Evolutionary conservation across 345 rosid genomes (phyloP).

Genomic region (Citrus glauca): DNA sequence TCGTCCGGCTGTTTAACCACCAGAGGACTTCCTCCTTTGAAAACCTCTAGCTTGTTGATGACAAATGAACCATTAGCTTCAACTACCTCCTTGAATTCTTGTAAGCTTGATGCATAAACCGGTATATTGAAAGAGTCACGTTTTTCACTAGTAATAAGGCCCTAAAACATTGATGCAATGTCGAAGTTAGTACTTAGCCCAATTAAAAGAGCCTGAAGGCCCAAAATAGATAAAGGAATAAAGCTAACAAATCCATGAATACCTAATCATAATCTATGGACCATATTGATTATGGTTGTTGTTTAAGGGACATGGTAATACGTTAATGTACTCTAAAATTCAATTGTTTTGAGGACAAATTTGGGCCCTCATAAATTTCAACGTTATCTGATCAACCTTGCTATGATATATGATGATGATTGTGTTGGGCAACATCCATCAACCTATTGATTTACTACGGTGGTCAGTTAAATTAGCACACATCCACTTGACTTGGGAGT

Average conservation of each 20-base stretch:
- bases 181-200: neutral
- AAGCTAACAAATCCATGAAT: neutral
- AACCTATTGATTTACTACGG: neutral
- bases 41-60: slow-evolving; percentile 70
- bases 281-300: slow-evolving; percentile 14
- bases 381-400: slow-evolving; percentile 5
- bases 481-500: slow-evolving; percentile 11
- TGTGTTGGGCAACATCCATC: slow-evolving; percentile 9
- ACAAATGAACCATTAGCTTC: slow-evolving; percentile 68
- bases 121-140: slow-evolving; percentile 90
- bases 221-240: neutral
- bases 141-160: slow-evolving; percentile 60
- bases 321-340: neutral
- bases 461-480: slow-evolving; percentile 15
- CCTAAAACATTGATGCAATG: slow-evolving; percentile 29
- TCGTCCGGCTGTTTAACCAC: slow-evolving; percentile 78
- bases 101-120: slow-evolving; percentile 83
- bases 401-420: slow-evolving; percentile 19
- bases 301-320: slow-evolving; percentile 4
- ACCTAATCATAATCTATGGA: slow-evolving; percentile 12
- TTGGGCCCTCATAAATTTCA: slow-evolving; percentile 8
- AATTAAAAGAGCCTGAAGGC: neutral
- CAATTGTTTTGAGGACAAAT: neutral
- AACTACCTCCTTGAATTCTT: slow-evolving; percentile 82
- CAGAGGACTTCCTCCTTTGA: slow-evolving; percentile 94